phyloP scores from a whole-genome alignment of 495 filamentous ascomycete species.

The Chaetomium cochliodes region DNA sequence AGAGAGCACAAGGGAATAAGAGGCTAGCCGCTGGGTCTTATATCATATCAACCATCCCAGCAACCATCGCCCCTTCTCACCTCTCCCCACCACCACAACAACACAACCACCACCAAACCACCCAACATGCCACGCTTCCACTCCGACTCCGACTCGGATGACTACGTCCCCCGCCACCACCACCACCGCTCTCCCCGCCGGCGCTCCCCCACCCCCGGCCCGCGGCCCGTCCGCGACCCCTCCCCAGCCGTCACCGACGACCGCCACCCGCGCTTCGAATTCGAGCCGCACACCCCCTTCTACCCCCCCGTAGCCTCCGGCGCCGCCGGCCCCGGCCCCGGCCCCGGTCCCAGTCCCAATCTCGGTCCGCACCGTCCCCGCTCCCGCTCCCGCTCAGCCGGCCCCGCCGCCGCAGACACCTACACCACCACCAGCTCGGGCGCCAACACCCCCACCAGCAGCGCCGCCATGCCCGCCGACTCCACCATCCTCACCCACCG shows the following conservation, averaged over 20 bases:
- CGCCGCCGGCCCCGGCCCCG: neutral
- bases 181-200: constrained; percentile 15
- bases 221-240: constrained; percentile 15
- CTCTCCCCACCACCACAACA: neutral
- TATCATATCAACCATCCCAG: neutral
- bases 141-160: constrained; percentile 9
- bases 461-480: neutral
- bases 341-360: constrained; percentile 7
- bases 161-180: constrained; percentile 11
- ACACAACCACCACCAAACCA: neutral
- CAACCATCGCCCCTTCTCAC: neutral
- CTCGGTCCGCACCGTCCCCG: neutral
- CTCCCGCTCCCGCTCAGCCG: constrained; percentile 4
- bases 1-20: neutral
- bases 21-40: neutral
- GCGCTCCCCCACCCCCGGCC: constrained; percentile 4
- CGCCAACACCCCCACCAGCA: neutral
- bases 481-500: constrained; percentile 1
- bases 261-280: constrained; percentile 12
- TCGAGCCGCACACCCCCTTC: constrained; percentile 20
- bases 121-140: constrained; percentile 14
- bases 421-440: neutral
- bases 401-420: constrained; percentile 1
- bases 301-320: constrained; percentile 15
- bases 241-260: neutral